phyloP scores from a whole-genome alignment of 2,329 filamentous ascomycete species.

The Aspergillus chevalieri region DNA sequence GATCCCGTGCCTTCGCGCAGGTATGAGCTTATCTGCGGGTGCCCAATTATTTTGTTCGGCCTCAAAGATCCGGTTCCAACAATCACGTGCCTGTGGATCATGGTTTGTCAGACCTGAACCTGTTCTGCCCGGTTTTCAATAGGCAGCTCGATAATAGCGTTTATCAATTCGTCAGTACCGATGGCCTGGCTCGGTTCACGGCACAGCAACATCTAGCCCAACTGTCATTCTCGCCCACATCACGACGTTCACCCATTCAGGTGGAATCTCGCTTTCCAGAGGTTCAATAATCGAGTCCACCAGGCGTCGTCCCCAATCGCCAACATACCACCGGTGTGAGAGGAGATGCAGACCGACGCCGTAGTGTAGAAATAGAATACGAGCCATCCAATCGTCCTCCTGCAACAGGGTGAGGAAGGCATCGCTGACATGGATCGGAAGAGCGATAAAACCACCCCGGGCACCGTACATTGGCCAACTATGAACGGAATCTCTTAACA shows the following conservation, averaged over 20 bases:
- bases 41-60: too few species aligned
- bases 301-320: conserved; percentile 25
- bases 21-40: too few species aligned
- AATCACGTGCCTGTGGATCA: too few species aligned
- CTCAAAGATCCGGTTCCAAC: too few species aligned
- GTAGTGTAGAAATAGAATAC: conserved; percentile 26
- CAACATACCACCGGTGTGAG: conserved; percentile 28
- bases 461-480: conserved; percentile 23
- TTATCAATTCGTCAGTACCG: neutral
- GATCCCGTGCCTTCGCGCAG: too few species aligned
- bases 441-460: conserved; percentile 26
- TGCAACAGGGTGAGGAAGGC: conserved; percentile 19
- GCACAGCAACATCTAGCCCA: conserved; percentile 8
- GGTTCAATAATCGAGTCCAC: conserved; percentile 22
- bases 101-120: too few species aligned
- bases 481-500: conserved; percentile 19
- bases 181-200: neutral
- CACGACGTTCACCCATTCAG: conserved; percentile 21
- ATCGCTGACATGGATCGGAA: conserved; percentile 24
- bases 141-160: neutral
- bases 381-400: conserved; percentile 25
- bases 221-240: conserved; percentile 22
- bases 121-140: neutral
- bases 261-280: conserved; percentile 18
- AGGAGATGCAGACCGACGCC: conserved; percentile 26